Conservation (phyloP, 2,329 filamentous ascomycete species). For the Colletotrichum sp. region DNA sequence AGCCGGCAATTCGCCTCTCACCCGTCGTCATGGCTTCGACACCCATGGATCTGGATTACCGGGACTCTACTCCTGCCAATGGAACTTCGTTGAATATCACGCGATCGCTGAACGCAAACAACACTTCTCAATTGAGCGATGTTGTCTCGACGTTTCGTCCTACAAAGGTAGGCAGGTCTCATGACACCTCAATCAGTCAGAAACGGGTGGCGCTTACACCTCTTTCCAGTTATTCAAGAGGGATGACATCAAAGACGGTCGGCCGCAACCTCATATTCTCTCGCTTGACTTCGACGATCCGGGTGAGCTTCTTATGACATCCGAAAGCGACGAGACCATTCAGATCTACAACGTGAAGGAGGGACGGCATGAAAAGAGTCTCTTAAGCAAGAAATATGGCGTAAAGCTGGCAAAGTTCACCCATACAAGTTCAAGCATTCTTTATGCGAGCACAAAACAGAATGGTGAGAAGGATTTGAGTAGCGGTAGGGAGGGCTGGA, state of each 20-base stretch:
- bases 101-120: slow-evolving; percentile 47
- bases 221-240: slow-evolving; percentile 60
- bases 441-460: slow-evolving; percentile 95
- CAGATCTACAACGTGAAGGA: slow-evolving; percentile 95
- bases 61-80: slow-evolving; percentile 43
- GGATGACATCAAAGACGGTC: slow-evolving; percentile 58
- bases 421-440: slow-evolving; percentile 86
- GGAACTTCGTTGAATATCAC: slow-evolving; percentile 55
- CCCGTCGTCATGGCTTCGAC: slow-evolving; percentile 51
- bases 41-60: slow-evolving; percentile 62
- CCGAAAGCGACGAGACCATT: slow-evolving; percentile 92
- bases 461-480: slow-evolving; percentile 63
- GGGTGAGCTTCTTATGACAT: slow-evolving; percentile 89
- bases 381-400: slow-evolving; percentile 96
- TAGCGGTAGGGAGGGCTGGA: neutral
- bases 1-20: neutral
- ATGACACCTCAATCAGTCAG: neutral
- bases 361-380: slow-evolving; percentile 84
- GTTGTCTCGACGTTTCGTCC: slow-evolving; percentile 80
- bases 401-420: slow-evolving; percentile 94
- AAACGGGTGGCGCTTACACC: neutral
- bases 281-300: slow-evolving; percentile 97
- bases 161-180: slow-evolving; percentile 65
- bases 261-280: slow-evolving; percentile 69
- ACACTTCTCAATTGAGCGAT: slow-evolving; percentile 74